These are phyloP conservation scores for Pleurotus tuber-regium DNA, from an alignment of 768 basidiomycete species.

Conservation along the genomic window DNA sequence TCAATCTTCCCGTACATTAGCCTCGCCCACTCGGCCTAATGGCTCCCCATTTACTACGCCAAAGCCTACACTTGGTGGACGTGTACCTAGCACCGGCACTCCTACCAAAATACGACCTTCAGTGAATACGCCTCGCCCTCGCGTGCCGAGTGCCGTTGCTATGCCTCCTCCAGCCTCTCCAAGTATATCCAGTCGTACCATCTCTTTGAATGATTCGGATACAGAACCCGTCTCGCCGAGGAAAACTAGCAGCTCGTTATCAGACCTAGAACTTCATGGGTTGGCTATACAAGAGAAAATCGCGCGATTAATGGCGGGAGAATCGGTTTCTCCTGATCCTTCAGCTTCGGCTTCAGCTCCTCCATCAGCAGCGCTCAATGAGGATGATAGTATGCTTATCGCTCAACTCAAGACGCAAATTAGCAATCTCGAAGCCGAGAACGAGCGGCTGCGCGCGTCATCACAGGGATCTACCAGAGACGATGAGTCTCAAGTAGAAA, in stretches of 20 bases:
- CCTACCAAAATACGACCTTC: slow-evolving; percentile 36
- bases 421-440: not conserved
- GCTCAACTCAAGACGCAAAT: slow-evolving; percentile 7
- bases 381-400: not conserved
- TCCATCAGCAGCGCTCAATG: slow-evolving; percentile 12
- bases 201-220: slow-evolving; percentile 32
- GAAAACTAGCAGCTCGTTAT: slow-evolving; percentile 13
- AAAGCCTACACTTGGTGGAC: slow-evolving; percentile 43
- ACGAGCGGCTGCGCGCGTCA: not conserved
- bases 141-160: slow-evolving; percentile 69
- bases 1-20: slow-evolving; percentile 32
- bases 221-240: not conserved
- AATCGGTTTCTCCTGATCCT: slow-evolving; percentile 10
- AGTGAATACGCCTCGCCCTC: slow-evolving; percentile 57
- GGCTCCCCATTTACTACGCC: slow-evolving; percentile 72
- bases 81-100: slow-evolving; percentile 30
- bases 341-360: slow-evolving; percentile 14
- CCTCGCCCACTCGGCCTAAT: slow-evolving; percentile 43
- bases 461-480: not conserved
- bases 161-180: slow-evolving; percentile 84
- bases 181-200: slow-evolving; percentile 32
- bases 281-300: slow-evolving; percentile 50
- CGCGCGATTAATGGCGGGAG: slow-evolving; percentile 37
- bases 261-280: slow-evolving; percentile 37
- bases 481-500: not conserved